Evolutionary conservation across 805 yeast species (phyloP).

Genomic region (Starmerella potacharoeniae): DNA sequence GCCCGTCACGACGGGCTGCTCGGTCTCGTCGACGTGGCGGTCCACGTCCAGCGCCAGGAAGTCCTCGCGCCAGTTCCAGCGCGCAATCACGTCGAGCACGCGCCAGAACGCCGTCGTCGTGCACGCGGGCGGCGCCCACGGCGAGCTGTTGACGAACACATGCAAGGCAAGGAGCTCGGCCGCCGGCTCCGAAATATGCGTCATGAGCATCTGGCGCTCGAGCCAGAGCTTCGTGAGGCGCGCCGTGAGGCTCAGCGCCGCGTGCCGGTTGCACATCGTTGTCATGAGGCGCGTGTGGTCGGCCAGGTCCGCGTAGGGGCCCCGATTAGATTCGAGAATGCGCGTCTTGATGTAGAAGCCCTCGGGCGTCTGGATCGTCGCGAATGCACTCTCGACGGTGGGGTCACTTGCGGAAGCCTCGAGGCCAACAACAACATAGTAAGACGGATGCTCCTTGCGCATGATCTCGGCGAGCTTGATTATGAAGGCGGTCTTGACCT

Average conservation of each 20-base stretch:
- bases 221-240: constrained; percentile 85
- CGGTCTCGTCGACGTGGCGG: constrained; percentile 18
- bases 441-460: constrained; percentile 38
- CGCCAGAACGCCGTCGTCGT: constrained; percentile 73
- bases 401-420: constrained; percentile 36
- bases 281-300: constrained; percentile 75
- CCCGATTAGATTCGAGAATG: constrained; percentile 39
- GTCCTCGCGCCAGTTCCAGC: constrained; percentile 92
- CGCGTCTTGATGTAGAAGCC: constrained; percentile 79
- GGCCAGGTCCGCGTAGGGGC: constrained; percentile 38
- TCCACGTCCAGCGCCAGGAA: constrained; percentile 65
- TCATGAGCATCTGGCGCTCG: constrained; percentile 62
- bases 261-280: constrained; percentile 58
- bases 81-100: constrained; percentile 53
- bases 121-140: constrained; percentile 71
- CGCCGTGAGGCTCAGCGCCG: constrained; percentile 61
- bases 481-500: constrained; percentile 81
- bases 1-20: constrained; percentile 24
- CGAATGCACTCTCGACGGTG: constrained; percentile 24
- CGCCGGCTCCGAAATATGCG: constrained; percentile 65
- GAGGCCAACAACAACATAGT: constrained; percentile 48
- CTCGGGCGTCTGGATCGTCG: constrained; percentile 59
- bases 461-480: constrained; percentile 49
- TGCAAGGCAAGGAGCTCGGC: constrained; percentile 72
- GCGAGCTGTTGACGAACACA: constrained; percentile 77